A percentile compares a stretch with the other conserved stretches of the same genome.
These are phyloP conservation scores for Cryomyces minteri DNA, from an alignment of 495 filamentous ascomycete species.

Conservation along the genomic window DNA sequence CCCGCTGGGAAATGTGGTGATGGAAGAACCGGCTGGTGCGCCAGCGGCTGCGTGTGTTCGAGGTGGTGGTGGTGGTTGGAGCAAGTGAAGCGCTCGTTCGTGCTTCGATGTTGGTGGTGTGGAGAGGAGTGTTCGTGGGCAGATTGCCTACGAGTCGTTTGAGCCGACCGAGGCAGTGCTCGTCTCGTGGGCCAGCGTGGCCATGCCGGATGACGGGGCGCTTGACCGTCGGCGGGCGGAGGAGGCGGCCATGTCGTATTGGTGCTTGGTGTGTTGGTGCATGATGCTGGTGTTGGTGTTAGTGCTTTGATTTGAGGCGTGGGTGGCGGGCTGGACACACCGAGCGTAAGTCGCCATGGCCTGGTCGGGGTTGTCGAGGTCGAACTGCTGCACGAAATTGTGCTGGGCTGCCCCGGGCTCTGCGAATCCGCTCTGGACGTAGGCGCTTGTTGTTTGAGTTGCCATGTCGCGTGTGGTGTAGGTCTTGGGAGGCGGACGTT, in stretches of 20 bases:
- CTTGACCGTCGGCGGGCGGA: not conserved
- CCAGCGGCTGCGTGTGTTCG: too few species aligned
- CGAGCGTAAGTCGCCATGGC: conserved; percentile 3
- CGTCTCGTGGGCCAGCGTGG: not conserved
- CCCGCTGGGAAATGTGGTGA: too few species aligned
- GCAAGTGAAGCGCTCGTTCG: too few species aligned
- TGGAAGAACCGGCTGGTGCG: too few species aligned
- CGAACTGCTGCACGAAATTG: not conserved
- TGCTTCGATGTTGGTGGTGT: too few species aligned
- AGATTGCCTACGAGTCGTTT: not conserved
- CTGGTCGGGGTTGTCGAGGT: conserved; percentile 1
- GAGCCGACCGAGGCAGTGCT: not conserved
- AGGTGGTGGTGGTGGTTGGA: too few species aligned
- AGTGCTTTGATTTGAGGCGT: not conserved
- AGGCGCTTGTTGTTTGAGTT: not conserved
- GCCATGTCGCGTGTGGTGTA: not conserved
- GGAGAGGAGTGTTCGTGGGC: too few species aligned
- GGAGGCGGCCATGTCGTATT: not conserved
- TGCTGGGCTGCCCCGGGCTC: not conserved
- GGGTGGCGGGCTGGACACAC: not conserved
- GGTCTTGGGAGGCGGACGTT: too few species aligned
- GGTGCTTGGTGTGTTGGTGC: not conserved
- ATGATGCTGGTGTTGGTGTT: not conserved
- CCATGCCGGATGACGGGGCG: not conserved
- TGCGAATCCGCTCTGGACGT: not conserved